Percentiles rank a stretch among this genome's conserved stretches.
Evolutionary conservation across 2,329 filamentous ascomycete genomes (phyloP).

Genomic region (Trichophyton verrucosum): DNA sequence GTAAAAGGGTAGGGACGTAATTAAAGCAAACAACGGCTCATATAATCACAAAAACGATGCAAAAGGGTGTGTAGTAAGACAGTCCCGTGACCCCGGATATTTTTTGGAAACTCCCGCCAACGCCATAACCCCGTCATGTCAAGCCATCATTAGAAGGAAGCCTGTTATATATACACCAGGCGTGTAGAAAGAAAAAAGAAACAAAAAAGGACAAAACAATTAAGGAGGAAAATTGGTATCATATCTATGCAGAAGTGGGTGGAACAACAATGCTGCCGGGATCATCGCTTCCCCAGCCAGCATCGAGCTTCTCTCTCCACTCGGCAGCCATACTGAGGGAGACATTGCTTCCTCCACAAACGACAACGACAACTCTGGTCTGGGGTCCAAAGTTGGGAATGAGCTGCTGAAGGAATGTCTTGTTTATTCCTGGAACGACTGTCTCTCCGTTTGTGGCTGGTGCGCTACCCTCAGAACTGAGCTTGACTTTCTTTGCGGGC

Average conservation of each 20-base stretch:
- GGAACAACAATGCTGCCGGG: background rate
- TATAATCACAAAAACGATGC: background rate
- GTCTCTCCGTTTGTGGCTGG: slow-evolving; percentile 2
- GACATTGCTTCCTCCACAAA: slow-evolving; percentile 68
- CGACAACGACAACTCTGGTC: slow-evolving; percentile 67
- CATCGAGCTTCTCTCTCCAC: slow-evolving; percentile 40
- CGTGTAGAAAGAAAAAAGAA: background rate
- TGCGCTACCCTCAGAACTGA: background rate
- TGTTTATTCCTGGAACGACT: background rate
- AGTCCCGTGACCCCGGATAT: background rate
- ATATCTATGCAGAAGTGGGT: background rate
- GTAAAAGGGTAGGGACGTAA: background rate
- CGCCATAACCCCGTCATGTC: background rate
- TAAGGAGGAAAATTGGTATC: background rate
- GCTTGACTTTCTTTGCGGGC: slow-evolving; percentile 4
- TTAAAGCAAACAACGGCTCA: background rate
- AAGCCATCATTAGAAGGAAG: background rate
- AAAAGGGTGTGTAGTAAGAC: background rate
- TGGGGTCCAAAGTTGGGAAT: slow-evolving; percentile 51
- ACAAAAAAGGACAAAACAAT: too few relatives aligned
- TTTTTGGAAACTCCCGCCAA: background rate
- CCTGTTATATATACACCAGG: background rate
- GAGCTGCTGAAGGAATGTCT: slow-evolving; percentile 41
- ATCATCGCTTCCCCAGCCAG: slow-evolving; percentile 24
- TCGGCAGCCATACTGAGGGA: slow-evolving; percentile 48